Evolutionary conservation across 2,329 filamentous ascomycete genomes (phyloP), one percentile per base, ranked within the genome.

Genomic region (Hypoxylon sp.): DNA sequence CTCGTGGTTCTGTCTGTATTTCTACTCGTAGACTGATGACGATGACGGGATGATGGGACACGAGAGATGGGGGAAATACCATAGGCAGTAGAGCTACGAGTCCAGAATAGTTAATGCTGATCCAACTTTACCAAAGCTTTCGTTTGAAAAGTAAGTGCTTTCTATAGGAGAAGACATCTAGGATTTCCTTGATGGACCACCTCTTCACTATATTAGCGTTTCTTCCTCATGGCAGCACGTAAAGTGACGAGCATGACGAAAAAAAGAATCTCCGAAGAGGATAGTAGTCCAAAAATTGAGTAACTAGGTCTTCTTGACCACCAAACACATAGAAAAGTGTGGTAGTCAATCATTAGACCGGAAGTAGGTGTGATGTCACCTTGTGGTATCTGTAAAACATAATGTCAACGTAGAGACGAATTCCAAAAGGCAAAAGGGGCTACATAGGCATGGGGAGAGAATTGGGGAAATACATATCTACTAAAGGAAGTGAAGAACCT

Each of bases 171-270:
- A n/a, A 5, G 32, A 36, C 8, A 36, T n/a, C 32, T 6, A 36
- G 14, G 11, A 36, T n/a, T 4, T 36, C 8, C 14, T 5, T 6
- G 32, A 5, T 36, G 32, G 8, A 36, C n/a, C 4, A 36, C 4
- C 4, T 6, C 3, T 26, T 3, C 24, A 26, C 6, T 26, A 3
- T 6, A 26, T 6, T 26, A 18, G 7, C 2, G 30, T 52, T 60
- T 60, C 56, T 26, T 59, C 56, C 16, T 40, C 36, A 48, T 48
- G 56, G 22, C 49, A 53, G 16, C n/a, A 55, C 50, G 6, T 30
- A 40, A 49, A 48, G 50, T 56, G 46, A 42, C 44, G 58, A 22
- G 5, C 44, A 56, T 33, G 32, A 61, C 7, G 45, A 55, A 56
- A 55, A 61, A 50, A 55, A 30, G 38, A 20, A 36, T 38, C 42